phyloP scores from a whole-genome alignment of 306 rosid species.

The Hylodesmum podocarpum region DNA sequence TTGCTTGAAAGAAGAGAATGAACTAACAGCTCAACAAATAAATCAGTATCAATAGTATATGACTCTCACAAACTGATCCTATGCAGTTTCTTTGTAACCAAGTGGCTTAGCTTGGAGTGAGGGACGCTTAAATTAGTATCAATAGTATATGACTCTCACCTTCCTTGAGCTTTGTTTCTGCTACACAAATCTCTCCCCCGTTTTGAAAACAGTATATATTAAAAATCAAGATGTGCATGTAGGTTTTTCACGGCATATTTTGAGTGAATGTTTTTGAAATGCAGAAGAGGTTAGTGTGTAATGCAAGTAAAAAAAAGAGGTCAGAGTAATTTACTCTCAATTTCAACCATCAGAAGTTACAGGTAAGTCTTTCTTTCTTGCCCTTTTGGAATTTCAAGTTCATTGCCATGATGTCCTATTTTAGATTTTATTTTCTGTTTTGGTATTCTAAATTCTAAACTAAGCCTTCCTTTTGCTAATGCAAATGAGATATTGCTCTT shows the following conservation, averaged over 20 bases:
- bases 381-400: neutral
- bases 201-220: neutral
- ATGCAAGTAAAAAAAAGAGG: neutral
- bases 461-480: neutral
- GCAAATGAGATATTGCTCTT: neutral
- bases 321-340: neutral
- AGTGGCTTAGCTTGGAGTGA: conserved; percentile 15
- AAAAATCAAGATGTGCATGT: neutral
- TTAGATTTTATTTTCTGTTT: neutral
- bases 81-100: conserved; percentile 29
- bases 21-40: conserved; percentile 19
- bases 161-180: neutral
- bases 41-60: conserved; percentile 10
- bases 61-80: conserved; percentile 36
- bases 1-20: conserved; percentile 32
- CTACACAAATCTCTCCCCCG: neutral
- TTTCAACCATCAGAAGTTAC: neutral
- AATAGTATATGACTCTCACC: conserved; percentile 4
- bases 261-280: neutral
- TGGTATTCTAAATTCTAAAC: neutral
- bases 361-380: neutral
- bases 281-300: neutral
- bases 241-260: neutral
- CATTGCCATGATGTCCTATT: conserved; percentile 6
- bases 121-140: conserved; percentile 24